Evolutionary conservation across 164 flowering plant genomes (phyloP).

Genomic region (Liriodendron chinense): DNA sequence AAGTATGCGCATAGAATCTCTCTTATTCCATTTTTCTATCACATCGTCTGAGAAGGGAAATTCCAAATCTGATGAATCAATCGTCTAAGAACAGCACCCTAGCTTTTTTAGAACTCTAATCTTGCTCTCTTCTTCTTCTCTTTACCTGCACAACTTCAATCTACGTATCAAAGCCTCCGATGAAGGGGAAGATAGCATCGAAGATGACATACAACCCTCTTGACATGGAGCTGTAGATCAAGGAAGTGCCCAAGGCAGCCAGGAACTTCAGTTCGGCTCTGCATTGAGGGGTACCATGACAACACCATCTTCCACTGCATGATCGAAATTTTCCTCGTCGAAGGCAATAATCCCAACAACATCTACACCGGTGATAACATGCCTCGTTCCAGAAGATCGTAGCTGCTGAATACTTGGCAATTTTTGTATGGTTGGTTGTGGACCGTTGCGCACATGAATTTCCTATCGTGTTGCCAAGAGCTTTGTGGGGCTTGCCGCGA

Average conservation of each 20-base stretch:
- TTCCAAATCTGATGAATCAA: too few species aligned
- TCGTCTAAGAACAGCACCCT: too few species aligned
- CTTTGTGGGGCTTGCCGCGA: too few species aligned
- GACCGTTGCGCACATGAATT: too few species aligned
- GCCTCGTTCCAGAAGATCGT: too few species aligned
- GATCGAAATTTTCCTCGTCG: conserved; percentile 78
- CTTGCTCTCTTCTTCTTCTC: conserved; percentile 11
- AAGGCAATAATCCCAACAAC: conserved; percentile 92
- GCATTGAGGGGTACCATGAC: conserved; percentile 86
- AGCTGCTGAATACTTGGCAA: too few species aligned
- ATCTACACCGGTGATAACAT: conserved; percentile 61
- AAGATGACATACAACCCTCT: conserved; percentile 79
- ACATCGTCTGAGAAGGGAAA: too few species aligned
- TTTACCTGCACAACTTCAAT: conserved; percentile 47
- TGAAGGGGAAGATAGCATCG: conserved; percentile 83
- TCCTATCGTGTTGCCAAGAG: too few species aligned
- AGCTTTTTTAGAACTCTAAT: too few species aligned
- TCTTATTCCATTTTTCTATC: too few species aligned
- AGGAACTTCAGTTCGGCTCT: conserved; percentile 92
- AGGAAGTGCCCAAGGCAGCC: conserved; percentile 89
- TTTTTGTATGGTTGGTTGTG: too few species aligned
- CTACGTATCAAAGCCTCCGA: conserved; percentile 88
- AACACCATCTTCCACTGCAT: conserved; percentile 86
- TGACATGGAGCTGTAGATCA: conserved; percentile 96
- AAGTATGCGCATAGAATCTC: too few species aligned